Percentiles rank a stretch among this genome's conserved stretches.
These are phyloP conservation scores for Abrus precatorius DNA, from an alignment of 306 rosid species.

Conservation along the genomic window DNA sequence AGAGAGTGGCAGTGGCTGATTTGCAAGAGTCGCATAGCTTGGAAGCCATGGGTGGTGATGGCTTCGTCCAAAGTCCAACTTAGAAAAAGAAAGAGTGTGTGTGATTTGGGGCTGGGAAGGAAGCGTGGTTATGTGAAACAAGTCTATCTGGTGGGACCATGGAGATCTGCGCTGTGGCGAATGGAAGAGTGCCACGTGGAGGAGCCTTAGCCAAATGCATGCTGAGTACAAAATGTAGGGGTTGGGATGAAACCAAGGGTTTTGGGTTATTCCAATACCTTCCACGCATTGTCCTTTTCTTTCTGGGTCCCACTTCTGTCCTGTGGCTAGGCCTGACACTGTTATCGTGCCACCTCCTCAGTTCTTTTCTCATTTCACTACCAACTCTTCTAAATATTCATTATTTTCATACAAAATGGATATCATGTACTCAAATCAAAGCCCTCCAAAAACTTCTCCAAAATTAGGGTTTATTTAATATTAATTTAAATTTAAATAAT, in stretches of 20 bases:
- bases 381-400: no score
- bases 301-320: constrained; percentile 25
- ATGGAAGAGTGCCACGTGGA: constrained; percentile 50
- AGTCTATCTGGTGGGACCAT: constrained; percentile 61
- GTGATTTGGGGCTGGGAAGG: background rate
- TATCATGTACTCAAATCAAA: no score
- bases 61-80: no score
- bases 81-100: background rate
- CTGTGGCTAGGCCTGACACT: constrained; percentile 18
- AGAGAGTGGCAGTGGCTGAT: constrained; percentile 80
- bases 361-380: background rate
- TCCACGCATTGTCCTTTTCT: background rate
- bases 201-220: constrained; percentile 62
- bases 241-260: background rate
- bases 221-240: background rate
- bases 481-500: no score
- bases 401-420: no score
- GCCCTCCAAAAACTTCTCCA: no score
- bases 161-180: constrained; percentile 51
- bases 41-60: constrained; percentile 66
- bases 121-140: constrained; percentile 37
- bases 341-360: constrained; percentile 12
- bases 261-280: background rate
- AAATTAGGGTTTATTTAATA: no score
- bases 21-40: constrained; percentile 98